Evolutionary conservation across 768 basidiomycete genomes (phyloP).

Genomic region (Mycena vulgaris): DNA sequence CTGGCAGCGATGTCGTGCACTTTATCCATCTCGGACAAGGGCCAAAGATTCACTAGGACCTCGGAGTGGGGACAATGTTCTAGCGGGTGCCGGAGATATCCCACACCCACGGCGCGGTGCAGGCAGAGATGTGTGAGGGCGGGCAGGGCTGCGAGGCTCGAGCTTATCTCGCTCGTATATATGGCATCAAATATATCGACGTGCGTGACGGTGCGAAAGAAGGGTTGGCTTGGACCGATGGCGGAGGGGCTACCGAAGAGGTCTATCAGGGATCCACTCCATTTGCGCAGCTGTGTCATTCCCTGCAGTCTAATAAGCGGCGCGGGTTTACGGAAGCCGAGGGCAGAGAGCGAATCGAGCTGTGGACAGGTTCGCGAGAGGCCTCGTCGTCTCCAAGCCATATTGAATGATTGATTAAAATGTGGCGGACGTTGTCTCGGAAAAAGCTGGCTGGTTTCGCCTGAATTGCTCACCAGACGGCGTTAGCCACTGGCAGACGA

Average conservation of each 20-base stretch:
- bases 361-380: slow-evolving; percentile 7
- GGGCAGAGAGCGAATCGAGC: neutral
- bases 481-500: neutral
- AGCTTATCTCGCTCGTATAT: neutral
- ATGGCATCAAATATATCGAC: slow-evolving; percentile 28
- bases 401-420: no score
- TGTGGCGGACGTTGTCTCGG: slow-evolving; percentile 3
- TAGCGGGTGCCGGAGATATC: neutral
- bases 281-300: neutral
- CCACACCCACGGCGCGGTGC: neutral
- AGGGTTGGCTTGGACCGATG: neutral
- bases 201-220: slow-evolving; percentile 24
- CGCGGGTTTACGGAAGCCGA: neutral
- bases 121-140: slow-evolving; percentile 30
- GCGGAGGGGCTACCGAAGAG: neutral
- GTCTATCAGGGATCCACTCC: neutral
- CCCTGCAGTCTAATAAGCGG: neutral
- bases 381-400: neutral
- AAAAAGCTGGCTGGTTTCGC: slow-evolving; percentile 30
- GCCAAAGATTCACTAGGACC: slow-evolving; percentile 22
- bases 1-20: neutral
- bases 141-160: slow-evolving; percentile 4
- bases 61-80: slow-evolving; percentile 6
- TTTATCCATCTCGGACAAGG: neutral
- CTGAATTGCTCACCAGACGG: slow-evolving; percentile 1